Evolutionary conservation across 306 rosid genomes (phyloP).

Genomic region (Inga oerstediana): DNA sequence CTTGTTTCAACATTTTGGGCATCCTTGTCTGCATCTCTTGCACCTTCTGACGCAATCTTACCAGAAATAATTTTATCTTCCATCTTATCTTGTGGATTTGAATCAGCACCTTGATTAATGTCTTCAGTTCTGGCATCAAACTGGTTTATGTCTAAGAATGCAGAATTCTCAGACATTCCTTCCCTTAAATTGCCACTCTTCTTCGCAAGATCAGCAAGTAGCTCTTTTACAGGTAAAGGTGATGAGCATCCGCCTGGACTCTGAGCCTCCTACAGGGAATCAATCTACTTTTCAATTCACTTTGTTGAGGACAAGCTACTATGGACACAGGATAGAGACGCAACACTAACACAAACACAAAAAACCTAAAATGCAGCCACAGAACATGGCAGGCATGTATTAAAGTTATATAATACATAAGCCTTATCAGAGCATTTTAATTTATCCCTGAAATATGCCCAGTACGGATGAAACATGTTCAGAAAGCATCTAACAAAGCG

Average conservation of each 20-base stretch:
- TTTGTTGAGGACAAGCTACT: conserved; percentile 38
- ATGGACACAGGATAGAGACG: not conserved
- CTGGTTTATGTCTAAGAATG: conserved; percentile 56
- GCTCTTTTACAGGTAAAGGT: conserved; percentile 51
- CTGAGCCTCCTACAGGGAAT: conserved; percentile 68
- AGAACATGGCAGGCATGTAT: not conserved
- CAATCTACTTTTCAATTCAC: conserved; percentile 54
- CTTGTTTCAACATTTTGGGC: conserved; percentile 81
- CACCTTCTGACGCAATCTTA: conserved; percentile 51
- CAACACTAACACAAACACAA: not conserved
- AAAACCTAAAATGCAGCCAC: not conserved
- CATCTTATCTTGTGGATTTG: conserved; percentile 38
- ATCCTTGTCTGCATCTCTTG: conserved; percentile 56
- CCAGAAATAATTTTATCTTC: conserved; percentile 57
- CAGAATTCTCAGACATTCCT: conserved; percentile 74
- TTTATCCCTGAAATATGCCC: not conserved
- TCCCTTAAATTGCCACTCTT: conserved; percentile 61
- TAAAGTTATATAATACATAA: not conserved
- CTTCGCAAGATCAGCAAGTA: conserved; percentile 43
- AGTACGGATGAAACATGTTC: not conserved
- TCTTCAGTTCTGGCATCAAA: conserved; percentile 49
- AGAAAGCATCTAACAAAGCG: not conserved
- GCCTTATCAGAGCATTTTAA: not conserved
- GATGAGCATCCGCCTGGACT: conserved; percentile 56
- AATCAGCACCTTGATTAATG: conserved; percentile 49